phyloP scores from a whole-genome alignment of 2,329 filamentous ascomycete species.

The Exophiala sideris region DNA sequence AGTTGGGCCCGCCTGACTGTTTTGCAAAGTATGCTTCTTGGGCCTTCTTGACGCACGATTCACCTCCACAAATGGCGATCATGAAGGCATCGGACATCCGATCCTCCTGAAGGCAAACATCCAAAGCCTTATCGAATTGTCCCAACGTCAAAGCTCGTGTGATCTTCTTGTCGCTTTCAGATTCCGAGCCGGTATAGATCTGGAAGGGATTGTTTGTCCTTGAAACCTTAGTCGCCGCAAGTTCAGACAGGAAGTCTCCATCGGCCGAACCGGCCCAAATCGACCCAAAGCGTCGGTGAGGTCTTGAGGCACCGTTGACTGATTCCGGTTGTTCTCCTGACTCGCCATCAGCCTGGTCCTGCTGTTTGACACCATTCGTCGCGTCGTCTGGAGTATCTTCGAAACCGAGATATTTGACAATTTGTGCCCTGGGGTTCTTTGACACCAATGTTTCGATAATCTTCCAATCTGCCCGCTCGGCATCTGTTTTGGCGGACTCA shows the following conservation, averaged over 20 bases:
- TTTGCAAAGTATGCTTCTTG: constrained; percentile 86
- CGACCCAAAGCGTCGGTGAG: constrained; percentile 64
- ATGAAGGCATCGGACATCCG: constrained; percentile 95
- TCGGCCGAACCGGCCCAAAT: constrained; percentile 75
- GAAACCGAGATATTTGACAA: constrained; percentile 90
- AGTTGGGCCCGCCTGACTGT: constrained; percentile 80
- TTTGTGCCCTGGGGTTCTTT: constrained; percentile 77
- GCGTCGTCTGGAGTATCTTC: constrained; percentile 56
- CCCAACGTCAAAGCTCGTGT: constrained; percentile 86
- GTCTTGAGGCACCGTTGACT: constrained; percentile 49
- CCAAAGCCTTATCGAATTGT: constrained; percentile 83
- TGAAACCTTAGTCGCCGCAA: constrained; percentile 83
- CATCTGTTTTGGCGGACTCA: constrained; percentile 70
- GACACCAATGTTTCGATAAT: constrained; percentile 86
- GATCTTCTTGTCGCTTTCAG: constrained; percentile 76
- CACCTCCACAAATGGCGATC: constrained; percentile 93
- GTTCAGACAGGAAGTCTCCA: constrained; percentile 78
- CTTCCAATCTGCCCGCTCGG: constrained; percentile 94
- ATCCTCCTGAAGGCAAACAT: constrained; percentile 82
- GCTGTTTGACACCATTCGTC: constrained; percentile 36
- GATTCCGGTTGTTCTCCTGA: constrained; percentile 41
- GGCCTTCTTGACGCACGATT: constrained; percentile 89
- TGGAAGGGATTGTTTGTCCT: constrained; percentile 95
- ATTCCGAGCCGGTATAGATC: constrained; percentile 79
- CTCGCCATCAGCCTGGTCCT: constrained; percentile 29